Percentiles rank a stretch among this genome's conserved stretches.
These are phyloP conservation scores for Tetrahymena borealis DNA, from an alignment of 73 alveolate species.

Conservation along the genomic window DNA sequence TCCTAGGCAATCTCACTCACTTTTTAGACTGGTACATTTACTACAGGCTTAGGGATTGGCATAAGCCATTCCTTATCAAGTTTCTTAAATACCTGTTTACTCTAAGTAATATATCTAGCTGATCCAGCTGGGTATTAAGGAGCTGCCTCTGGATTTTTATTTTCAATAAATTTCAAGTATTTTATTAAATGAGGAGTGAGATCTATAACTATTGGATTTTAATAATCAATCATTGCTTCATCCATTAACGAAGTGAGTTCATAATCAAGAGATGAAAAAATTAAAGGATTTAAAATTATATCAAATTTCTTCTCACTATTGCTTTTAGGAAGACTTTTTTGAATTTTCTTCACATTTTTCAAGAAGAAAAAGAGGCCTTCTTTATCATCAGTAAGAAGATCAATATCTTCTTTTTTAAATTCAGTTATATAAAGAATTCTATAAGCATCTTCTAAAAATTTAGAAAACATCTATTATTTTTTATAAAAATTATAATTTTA, in stretches of 20 bases:
- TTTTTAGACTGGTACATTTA: background rate
- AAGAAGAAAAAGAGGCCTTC: background rate
- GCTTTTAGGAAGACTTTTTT: background rate
- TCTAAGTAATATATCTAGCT: background rate
- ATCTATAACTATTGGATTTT: background rate
- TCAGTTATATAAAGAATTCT: background rate
- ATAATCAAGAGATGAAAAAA: background rate
- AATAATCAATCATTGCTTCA: background rate
- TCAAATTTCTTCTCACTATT: background rate
- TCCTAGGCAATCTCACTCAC: background rate
- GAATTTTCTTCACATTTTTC: background rate
- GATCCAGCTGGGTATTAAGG: background rate
- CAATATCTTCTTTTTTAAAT: background rate
- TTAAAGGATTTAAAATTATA: background rate
- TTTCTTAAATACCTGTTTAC: background rate
- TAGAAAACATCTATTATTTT: background rate
- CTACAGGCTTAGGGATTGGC: background rate
- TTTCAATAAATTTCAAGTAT: background rate
- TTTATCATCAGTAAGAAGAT: background rate
- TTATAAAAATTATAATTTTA: background rate
- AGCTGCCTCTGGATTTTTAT: background rate
- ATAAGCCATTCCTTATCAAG: background rate
- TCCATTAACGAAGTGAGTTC: background rate
- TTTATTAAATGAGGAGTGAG: background rate
- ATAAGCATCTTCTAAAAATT: background rate